Evolutionary conservation across 768 basidiomycete species (phyloP).

Genomic region (Polyporus arcularius): DNA sequence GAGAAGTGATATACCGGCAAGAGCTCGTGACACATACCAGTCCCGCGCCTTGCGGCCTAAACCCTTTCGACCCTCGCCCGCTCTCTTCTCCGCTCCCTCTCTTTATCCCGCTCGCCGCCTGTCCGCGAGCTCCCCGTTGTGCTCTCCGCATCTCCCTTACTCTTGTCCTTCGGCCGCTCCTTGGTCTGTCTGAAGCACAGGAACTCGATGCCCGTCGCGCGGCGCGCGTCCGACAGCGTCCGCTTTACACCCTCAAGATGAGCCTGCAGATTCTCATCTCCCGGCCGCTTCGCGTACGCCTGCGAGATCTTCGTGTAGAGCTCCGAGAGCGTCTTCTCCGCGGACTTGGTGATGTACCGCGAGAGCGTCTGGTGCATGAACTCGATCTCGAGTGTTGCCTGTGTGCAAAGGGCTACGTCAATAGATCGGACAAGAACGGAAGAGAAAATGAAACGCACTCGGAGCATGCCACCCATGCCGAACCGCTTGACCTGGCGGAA

Average conservation of each 20-base stretch:
- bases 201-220: conserved; percentile 93
- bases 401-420: conserved; percentile 4
- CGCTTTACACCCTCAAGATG: conserved; percentile 92
- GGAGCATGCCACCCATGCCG: conserved; percentile 98
- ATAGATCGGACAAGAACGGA: not conserved
- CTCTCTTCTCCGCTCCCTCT: conserved; percentile 6
- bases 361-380: conserved; percentile 97
- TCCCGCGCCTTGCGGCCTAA: not conserved
- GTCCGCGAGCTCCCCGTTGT: not conserved
- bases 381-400: conserved; percentile 99
- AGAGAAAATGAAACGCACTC: conserved; percentile 52
- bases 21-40: too few relatives aligned
- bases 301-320: conserved; percentile 94
- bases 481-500: conserved; percentile 90
- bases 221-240: conserved; percentile 82
- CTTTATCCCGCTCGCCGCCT: conserved; percentile 2
- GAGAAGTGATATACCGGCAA: too few relatives aligned
- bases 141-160: not conserved
- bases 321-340: conserved; percentile 84
- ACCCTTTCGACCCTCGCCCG: not conserved
- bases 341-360: conserved; percentile 79
- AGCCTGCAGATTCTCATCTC: conserved; percentile 82
- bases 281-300: conserved; percentile 83
- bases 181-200: conserved; percentile 87
- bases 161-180: conserved; percentile 32